Conservation (phyloP, 2,329 filamentous ascomycete genomes). For the Albifimbria verrucaria region DNA sequence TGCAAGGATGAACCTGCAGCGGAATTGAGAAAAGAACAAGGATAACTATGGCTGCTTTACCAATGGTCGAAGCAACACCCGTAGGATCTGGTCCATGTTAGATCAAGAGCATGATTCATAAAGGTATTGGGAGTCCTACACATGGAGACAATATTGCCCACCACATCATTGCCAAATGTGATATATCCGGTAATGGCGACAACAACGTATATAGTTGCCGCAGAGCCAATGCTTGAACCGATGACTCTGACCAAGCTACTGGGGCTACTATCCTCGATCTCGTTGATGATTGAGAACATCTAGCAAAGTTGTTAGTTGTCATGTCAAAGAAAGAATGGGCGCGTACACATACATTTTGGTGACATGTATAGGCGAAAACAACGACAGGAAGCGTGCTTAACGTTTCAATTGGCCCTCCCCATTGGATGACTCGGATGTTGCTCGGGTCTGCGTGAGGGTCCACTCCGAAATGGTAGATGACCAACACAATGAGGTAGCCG, state of each 20-base stretch:
- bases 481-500: constrained; percentile 86
- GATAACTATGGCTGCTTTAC: constrained; percentile 90
- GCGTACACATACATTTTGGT: constrained; percentile 73
- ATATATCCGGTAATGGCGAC: constrained; percentile 95
- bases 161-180: constrained; percentile 86
- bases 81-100: constrained; percentile 32
- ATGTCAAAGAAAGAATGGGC: not conserved
- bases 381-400: constrained; percentile 90
- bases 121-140: constrained; percentile 51
- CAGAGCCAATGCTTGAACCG: constrained; percentile 78
- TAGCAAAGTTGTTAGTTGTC: constrained; percentile 37
- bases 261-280: constrained; percentile 82
- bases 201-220: constrained; percentile 82
- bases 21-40: constrained; percentile 96
- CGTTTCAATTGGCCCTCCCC: constrained; percentile 74
- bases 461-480: constrained; percentile 86
- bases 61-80: constrained; percentile 77
- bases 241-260: constrained; percentile 73
- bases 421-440: constrained; percentile 71
- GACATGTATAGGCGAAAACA: constrained; percentile 98
- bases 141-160: constrained; percentile 92
- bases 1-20: constrained; percentile 91
- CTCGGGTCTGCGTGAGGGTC: constrained; percentile 74
- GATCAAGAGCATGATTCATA: not conserved
- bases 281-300: constrained; percentile 99